A percentile compares a stretch with the other conserved stretches of the same genome.
Evolutionary conservation across 2,329 filamentous ascomycete genomes (phyloP).

Genomic region (Arthrobotrys entomopaga): DNA sequence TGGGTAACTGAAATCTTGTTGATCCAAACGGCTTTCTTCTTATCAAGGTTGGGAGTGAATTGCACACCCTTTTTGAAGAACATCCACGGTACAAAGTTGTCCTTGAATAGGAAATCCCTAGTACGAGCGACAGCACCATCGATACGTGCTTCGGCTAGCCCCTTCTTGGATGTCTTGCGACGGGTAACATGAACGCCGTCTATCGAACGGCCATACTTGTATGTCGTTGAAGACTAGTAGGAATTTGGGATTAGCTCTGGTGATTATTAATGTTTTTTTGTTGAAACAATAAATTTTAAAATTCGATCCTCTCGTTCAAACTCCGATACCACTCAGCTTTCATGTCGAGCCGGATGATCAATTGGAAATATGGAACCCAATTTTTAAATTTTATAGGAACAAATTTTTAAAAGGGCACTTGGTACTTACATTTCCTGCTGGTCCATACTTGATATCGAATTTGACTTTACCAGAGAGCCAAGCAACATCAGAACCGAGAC

Average conservation of each 20-base stretch:
- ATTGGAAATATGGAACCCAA: too few relatives aligned
- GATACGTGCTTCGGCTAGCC: slow-evolving; percentile 62
- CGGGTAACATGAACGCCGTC: slow-evolving; percentile 63
- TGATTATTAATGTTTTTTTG: too few relatives aligned
- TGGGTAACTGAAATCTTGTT: slow-evolving; percentile 72
- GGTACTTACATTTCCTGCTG: slow-evolving; percentile 37
- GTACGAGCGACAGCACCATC: slow-evolving; percentile 64
- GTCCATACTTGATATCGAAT: slow-evolving; percentile 29
- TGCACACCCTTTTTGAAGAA: slow-evolving; percentile 72
- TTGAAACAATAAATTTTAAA: too few relatives aligned
- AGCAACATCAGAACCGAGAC: slow-evolving; percentile 31
- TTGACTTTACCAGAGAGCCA: slow-evolving; percentile 39
- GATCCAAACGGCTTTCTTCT: slow-evolving; percentile 66
- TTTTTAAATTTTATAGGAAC: too few relatives aligned
- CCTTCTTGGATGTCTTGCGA: slow-evolving; percentile 69
- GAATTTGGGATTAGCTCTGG: slow-evolving; percentile 55
- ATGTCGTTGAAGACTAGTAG: slow-evolving; percentile 66
- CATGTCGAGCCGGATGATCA: too few relatives aligned
- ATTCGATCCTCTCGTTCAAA: too few relatives aligned
- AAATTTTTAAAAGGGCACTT: slow-evolving; percentile 59
- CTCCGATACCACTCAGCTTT: too few relatives aligned
- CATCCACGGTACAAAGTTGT: slow-evolving; percentile 81
- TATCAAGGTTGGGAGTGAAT: slow-evolving; percentile 70
- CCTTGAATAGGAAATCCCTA: slow-evolving; percentile 72
- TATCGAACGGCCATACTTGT: slow-evolving; percentile 63